Evolutionary conservation across 371 early-diverging fungal species (phyloP).

Genomic region (Mucor circinelloides): DNA sequence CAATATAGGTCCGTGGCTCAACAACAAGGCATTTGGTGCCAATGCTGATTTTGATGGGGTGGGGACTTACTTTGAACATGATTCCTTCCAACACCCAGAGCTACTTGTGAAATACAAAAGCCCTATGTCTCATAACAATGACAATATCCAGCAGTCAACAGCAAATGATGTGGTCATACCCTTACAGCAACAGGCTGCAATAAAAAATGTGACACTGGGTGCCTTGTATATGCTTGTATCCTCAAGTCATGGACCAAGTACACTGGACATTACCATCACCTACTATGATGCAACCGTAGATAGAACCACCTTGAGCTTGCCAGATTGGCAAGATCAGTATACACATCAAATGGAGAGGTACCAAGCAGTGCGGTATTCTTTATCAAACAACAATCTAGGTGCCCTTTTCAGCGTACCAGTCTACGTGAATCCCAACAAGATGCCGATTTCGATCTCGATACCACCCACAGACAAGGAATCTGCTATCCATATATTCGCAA

Average conservation of each 20-base stretch:
- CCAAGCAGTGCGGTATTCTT: neutral
- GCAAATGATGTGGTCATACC: conserved; percentile 2
- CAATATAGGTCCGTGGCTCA: neutral
- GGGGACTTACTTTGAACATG: conserved; percentile 4
- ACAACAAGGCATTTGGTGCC: conserved; percentile 14
- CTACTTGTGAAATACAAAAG: neutral
- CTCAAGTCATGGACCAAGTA: conserved; percentile 22
- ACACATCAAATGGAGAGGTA: conserved; percentile 18
- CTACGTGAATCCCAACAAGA: conserved; percentile 9
- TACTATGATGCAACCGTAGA: conserved; percentile 13
- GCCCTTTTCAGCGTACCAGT: conserved; percentile 19
- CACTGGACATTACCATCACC: neutral
- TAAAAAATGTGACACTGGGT: conserved; percentile 9
- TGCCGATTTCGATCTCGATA: neutral
- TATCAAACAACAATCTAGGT: neutral
- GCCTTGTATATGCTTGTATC: conserved; percentile 25
- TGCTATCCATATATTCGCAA: conserved; percentile 16
- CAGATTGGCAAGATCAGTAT: conserved; percentile 25
- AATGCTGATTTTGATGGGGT: conserved; percentile 26
- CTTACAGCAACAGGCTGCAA: conserved; percentile 12
- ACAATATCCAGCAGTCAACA: conserved; percentile 7
- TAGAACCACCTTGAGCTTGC: conserved; percentile 13
- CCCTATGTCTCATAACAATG: conserved; percentile 7
- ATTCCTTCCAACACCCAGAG: neutral
- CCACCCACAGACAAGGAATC: neutral